These are phyloP conservation scores for Penicillium sp. DNA, from an alignment of 2,329 filamentous ascomycete genomes.

Conservation along the genomic window DNA sequence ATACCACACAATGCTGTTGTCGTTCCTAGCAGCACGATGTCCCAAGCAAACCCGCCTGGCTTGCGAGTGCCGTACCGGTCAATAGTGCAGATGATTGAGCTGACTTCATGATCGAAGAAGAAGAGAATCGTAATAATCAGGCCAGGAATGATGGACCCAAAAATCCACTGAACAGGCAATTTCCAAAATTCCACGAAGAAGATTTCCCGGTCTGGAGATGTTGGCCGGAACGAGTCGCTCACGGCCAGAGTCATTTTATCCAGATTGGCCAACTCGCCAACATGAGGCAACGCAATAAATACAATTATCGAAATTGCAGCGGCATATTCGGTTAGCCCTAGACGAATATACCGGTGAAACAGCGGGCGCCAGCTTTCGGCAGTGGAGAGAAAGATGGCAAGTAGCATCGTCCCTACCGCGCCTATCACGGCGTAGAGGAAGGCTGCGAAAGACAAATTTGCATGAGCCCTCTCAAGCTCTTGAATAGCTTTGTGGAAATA, in stretches of 20 bases:
- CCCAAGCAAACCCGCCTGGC: constrained; percentile 67
- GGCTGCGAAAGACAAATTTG: constrained; percentile 60
- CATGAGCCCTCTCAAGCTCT: constrained; percentile 64
- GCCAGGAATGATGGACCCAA: constrained; percentile 64
- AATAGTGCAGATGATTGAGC: constrained; percentile 68
- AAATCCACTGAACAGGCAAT: constrained; percentile 62
- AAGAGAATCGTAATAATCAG: constrained; percentile 68
- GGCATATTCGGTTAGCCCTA: constrained; percentile 66
- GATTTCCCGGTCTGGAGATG: constrained; percentile 55
- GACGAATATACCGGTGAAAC: constrained; percentile 64
- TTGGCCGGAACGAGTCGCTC: constrained; percentile 60
- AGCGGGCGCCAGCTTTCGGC: constrained; percentile 65
- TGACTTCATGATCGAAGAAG: constrained; percentile 72
- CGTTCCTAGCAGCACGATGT: constrained; percentile 63
- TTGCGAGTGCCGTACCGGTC: constrained; percentile 64
- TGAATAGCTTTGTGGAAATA: constrained; percentile 71
- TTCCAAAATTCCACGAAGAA: constrained; percentile 70
- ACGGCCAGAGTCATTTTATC: constrained; percentile 64
- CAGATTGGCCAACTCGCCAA: constrained; percentile 61
- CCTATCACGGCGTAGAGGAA: constrained; percentile 69
- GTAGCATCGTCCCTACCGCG: constrained; percentile 64
- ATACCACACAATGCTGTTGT: constrained; percentile 68
- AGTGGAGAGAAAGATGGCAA: constrained; percentile 64
- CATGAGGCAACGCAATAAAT: constrained; percentile 65
- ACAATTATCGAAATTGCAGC: constrained; percentile 68